phyloP scores from a whole-genome alignment of 495 filamentous ascomycete genomes.

The Letharia columbiana region DNA sequence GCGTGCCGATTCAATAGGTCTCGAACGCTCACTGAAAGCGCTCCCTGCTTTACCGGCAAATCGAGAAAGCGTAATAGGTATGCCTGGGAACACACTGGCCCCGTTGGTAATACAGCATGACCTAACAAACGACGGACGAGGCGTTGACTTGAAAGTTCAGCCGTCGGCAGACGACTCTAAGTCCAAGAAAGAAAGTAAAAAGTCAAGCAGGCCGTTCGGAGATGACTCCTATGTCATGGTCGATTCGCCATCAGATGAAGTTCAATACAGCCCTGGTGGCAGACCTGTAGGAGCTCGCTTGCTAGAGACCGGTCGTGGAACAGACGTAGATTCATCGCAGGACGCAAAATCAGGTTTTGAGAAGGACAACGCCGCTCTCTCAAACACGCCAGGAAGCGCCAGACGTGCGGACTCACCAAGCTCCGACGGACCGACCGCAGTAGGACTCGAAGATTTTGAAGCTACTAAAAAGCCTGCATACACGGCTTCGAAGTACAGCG shows the following conservation, averaged over 20 bases:
- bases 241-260: conserved; percentile 9
- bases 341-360: conserved; percentile 3
- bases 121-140: background rate
- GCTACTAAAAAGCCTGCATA: conserved; percentile 33
- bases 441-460: background rate
- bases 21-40: conserved; percentile 21
- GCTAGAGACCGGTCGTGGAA: background rate
- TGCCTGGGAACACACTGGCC: conserved; percentile 2
- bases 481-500: conserved; percentile 40
- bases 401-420: conserved; percentile 6
- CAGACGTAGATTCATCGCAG: background rate
- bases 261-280: conserved; percentile 42
- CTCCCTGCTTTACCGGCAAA: conserved; percentile 25
- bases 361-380: background rate
- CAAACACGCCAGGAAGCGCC: background rate
- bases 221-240: conserved; percentile 1
- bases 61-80: conserved; percentile 14
- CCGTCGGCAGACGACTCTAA: background rate
- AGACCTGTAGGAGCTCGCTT: conserved; percentile 33
- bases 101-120: conserved; percentile 8
- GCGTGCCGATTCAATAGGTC: conserved; percentile 17
- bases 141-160: background rate
- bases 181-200: background rate
- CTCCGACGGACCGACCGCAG: conserved; percentile 7
- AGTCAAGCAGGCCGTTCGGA: background rate